A percentile compares a stretch with the other conserved stretches of the same genome.
Conservation (phyloP, 495 filamentous ascomycete genomes). For the Achaetomiella virescens region DNA sequence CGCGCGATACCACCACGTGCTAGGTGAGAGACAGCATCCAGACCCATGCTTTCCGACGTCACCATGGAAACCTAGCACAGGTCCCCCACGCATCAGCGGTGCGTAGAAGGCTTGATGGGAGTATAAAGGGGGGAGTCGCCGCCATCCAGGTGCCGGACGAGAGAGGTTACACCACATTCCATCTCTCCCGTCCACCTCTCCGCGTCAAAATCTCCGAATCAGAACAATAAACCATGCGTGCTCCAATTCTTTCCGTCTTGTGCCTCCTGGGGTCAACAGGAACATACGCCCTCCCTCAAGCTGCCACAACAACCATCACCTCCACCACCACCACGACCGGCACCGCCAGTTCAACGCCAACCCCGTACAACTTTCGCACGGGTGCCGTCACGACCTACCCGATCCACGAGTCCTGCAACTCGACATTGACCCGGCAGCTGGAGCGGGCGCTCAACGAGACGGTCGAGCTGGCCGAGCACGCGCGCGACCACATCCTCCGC, state of each 20-base stretch:
- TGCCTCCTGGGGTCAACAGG: neutral
- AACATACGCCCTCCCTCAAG: neutral
- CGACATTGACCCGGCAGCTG: slow-evolving; percentile 45
- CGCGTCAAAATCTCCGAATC: neutral
- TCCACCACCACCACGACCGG: neutral
- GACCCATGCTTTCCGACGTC: neutral
- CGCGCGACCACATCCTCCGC: slow-evolving; percentile 41
- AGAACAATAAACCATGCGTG: slow-evolving; percentile 3
- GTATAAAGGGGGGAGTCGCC: too few species aligned
- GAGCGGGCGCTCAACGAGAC: slow-evolving; percentile 43
- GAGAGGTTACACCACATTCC: neutral
- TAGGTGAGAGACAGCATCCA: neutral
- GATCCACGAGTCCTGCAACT: slow-evolving; percentile 53
- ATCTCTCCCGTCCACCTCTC: neutral
- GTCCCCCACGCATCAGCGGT: too few species aligned
- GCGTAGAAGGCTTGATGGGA: too few species aligned
- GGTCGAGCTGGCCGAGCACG: slow-evolving; percentile 42
- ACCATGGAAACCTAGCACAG: too few species aligned
- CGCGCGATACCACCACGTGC: neutral
- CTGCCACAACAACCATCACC: neutral
- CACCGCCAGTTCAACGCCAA: slow-evolving; percentile 1
- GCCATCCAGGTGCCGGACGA: too few species aligned
- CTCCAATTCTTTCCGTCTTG: neutral
- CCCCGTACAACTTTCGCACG: slow-evolving; percentile 13
- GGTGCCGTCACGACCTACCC: slow-evolving; percentile 26